Percentiles rank a stretch among this genome's conserved stretches.
Evolutionary conservation across 352 stramenopile genomes (phyloP).

Genomic region (Phytopythium ostracodes): DNA sequence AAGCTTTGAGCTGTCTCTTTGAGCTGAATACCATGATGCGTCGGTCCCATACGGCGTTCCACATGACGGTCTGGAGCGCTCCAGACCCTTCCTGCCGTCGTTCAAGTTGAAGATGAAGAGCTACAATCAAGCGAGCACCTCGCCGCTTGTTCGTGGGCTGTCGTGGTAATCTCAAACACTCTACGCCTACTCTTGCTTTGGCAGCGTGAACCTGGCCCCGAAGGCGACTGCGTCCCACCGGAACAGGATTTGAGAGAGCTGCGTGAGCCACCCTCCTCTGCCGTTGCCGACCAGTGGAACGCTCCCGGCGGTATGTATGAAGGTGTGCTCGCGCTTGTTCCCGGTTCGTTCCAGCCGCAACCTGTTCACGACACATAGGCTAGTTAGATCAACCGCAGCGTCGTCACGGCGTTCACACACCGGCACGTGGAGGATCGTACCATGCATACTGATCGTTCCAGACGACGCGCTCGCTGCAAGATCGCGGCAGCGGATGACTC

Average conservation of each 20-base stretch:
- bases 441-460: neutral
- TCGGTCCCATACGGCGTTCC: neutral
- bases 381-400: too few relatives aligned
- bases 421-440: too few relatives aligned
- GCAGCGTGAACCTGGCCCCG: neutral
- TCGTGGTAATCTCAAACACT: neutral
- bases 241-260: neutral
- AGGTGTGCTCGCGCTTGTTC: neutral
- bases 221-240: neutral
- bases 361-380: neutral
- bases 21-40: neutral
- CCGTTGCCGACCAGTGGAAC: neutral
- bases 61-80: conserved; percentile 1
- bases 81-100: neutral
- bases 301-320: neutral
- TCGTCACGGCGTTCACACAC: too few relatives aligned
- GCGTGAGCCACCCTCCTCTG: neutral
- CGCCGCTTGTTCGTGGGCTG: neutral
- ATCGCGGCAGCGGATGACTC: neutral
- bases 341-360: neutral
- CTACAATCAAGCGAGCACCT: too few relatives aligned
- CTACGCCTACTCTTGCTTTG: neutral
- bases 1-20: conserved; percentile 2
- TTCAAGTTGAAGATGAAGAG: too few relatives aligned
- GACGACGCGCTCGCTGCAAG: neutral